phyloP scores from a whole-genome alignment of 2,329 filamentous ascomycete genomes.

The Lecanosticta acicola region DNA sequence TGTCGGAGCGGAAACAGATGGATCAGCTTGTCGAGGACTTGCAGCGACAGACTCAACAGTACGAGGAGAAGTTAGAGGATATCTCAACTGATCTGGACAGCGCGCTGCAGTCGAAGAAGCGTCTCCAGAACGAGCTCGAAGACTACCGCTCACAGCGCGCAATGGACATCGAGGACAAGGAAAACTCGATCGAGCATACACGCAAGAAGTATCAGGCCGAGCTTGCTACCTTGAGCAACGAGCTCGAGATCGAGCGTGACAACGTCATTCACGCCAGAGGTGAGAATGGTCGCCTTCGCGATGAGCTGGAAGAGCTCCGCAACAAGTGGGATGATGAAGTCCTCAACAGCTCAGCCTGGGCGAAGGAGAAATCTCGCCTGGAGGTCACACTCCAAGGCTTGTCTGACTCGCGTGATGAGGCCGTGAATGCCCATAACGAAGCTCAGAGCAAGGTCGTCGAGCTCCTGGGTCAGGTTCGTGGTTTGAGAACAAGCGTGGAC shows the following conservation, averaged over 20 bases:
- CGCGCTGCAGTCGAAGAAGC: conserved; percentile 82
- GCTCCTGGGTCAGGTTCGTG: conserved; percentile 81
- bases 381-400: conserved; percentile 86
- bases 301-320: conserved; percentile 89
- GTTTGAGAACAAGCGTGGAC: conserved; percentile 75
- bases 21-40: conserved; percentile 82
- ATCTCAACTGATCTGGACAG: conserved; percentile 82
- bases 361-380: conserved; percentile 90
- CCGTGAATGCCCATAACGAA: conserved; percentile 86
- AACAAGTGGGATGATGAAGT: conserved; percentile 99
- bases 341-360: conserved; percentile 95
- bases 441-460: conserved; percentile 89
- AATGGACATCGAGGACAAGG: conserved; percentile 95
- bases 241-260: conserved; percentile 88
- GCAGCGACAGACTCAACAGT: conserved; percentile 79
- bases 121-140: conserved; percentile 93
- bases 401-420: conserved; percentile 86
- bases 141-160: conserved; percentile 93
- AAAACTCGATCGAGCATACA: conserved; percentile 92
- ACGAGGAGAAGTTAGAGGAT: conserved; percentile 88
- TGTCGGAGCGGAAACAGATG: conserved; percentile 88
- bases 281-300: conserved; percentile 81
- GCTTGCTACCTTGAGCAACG: conserved; percentile 80
- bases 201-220: conserved; percentile 96
- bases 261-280: conserved; percentile 77